Evolutionary conservation across 2,329 filamentous ascomycete species (phyloP), one percentile per base, ranked within the genome.

Genomic region (Aureobasidium mangrovei): DNA sequence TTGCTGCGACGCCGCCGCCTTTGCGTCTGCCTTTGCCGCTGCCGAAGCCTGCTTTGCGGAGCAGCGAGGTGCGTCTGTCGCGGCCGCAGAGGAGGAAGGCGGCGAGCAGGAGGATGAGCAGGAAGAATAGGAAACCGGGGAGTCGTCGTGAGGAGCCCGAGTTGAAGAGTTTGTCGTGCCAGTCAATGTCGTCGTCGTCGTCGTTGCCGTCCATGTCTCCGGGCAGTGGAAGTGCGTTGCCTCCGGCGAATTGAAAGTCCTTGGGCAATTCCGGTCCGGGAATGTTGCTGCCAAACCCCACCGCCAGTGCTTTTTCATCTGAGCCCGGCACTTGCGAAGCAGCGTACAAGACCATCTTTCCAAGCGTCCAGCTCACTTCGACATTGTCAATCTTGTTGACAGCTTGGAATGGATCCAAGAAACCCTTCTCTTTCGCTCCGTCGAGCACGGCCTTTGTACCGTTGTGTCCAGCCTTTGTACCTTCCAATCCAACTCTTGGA

Each of bases 331-430:
- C 78, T 67, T 96, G 89, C 3, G 89, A 93, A 0, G 91, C 84
- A 4, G 93, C 93, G 63, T 97, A 97, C 4, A 98, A 79, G 5
- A 98, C 81, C 79, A 97, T 96, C 67, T 96, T 95, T 1, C 93
- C 93, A 4, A 98, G 74, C 0, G 93, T 97, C 93, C 93, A 98
- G 73, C 88, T 95, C 18, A 98, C 85, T 73, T 98, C 94, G 5
- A 90, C 85, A 18, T 84, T 87, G 61, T 90, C 83, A 61, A 98
- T 91, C 69, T 93, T 93, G 69, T 98, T 84, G 31, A 97, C 86
- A 0, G 93, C 88, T 67, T 91, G 88, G 72, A 98, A 98, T 0
- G 91, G 82, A 61, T 93, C 85, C 4, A 89, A 69, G 62, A 88
- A 93, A 0, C 86, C 86, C 61, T 86, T 85, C 32, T 82, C 77